Evolutionary conservation across 2,329 filamentous ascomycete genomes (phyloP).

Genomic region (Cytospora chrysosperma): DNA sequence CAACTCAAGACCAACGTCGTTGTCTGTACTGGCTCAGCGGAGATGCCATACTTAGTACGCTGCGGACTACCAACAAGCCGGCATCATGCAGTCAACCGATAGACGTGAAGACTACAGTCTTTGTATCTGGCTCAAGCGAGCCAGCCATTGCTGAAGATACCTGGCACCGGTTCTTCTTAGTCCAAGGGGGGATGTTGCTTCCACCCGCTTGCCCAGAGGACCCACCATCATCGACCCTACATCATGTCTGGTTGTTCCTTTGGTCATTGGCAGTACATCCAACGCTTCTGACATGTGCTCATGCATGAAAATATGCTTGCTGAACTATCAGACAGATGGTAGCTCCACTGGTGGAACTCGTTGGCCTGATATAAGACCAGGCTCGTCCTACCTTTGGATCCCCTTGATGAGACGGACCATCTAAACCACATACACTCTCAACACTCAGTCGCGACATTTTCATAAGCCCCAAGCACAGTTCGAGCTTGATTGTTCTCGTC

Average conservation of each 20-base stretch:
- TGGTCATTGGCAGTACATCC: neutral
- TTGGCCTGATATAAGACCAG: slow-evolving; percentile 10
- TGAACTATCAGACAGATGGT: neutral
- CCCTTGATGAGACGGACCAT: neutral
- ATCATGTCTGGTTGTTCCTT: neutral
- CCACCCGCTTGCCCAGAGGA: neutral
- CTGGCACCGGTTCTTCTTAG: neutral
- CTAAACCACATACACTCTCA: neutral
- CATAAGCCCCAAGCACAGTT: neutral
- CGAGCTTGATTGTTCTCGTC: neutral
- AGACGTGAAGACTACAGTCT: neutral
- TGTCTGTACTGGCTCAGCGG: neutral
- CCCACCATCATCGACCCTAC: neutral
- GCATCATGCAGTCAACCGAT: neutral
- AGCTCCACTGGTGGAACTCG: neutral
- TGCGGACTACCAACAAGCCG: neutral
- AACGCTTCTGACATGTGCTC: neutral
- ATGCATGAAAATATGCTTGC: neutral
- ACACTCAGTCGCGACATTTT: neutral
- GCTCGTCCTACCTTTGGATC: neutral
- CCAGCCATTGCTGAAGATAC: neutral
- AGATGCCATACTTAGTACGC: neutral
- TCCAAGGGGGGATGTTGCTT: neutral
- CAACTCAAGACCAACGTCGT: neutral
- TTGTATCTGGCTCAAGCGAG: neutral